These are phyloP conservation scores for Argentina anserina DNA, from an alignment of 306 rosid genomes.

Conservation along the genomic window DNA sequence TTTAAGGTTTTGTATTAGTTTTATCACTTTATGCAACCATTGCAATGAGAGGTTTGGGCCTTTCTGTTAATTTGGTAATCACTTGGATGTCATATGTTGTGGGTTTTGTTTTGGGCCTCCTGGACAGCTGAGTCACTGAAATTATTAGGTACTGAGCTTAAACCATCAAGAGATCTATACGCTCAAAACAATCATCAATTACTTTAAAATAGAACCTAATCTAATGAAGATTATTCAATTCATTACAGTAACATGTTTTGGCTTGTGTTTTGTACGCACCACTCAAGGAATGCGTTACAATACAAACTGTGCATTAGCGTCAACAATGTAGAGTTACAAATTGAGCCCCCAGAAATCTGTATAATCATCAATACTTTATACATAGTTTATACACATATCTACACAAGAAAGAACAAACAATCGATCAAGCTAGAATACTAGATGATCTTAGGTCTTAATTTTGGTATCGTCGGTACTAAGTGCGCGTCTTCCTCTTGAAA, in stretches of 20 bases:
- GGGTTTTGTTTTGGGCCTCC: too few species aligned
- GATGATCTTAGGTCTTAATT: background rate
- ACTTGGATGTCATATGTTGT: too few species aligned
- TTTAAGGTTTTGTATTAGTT: too few species aligned
- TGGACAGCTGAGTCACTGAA: too few species aligned
- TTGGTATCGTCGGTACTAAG: background rate
- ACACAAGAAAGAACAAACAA: background rate
- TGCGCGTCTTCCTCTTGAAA: constrained; percentile 31
- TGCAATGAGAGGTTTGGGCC: background rate
- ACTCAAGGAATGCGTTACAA: background rate
- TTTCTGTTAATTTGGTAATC: background rate
- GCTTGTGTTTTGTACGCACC: background rate
- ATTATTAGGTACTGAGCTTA: too few species aligned
- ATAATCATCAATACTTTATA: background rate
- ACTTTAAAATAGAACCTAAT: too few species aligned
- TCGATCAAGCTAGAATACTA: background rate
- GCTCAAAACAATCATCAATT: too few species aligned
- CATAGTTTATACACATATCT: background rate
- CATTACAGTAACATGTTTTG: background rate
- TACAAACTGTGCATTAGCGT: background rate
- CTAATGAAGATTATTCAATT: too few species aligned
- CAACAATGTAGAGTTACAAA: background rate
- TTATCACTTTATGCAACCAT: too few species aligned
- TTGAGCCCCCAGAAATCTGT: background rate
- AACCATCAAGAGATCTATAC: too few species aligned